These are phyloP conservation scores for Phialemonium atrogriseum DNA, from an alignment of 2,329 filamentous ascomycete species.

Conservation along the genomic window DNA sequence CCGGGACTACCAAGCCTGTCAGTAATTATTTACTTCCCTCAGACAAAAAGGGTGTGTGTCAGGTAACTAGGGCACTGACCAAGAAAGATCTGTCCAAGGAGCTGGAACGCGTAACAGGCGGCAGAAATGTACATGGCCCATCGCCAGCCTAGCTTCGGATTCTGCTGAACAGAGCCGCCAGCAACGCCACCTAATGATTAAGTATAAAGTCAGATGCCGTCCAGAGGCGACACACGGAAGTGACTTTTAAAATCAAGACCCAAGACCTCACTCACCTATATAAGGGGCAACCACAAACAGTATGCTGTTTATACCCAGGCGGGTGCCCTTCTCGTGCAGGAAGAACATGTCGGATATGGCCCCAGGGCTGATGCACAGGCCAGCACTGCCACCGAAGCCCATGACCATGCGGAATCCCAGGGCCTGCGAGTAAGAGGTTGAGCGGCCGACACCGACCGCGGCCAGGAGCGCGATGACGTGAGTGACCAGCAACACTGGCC, in stretches of 20 bases:
- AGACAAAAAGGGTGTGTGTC: background rate
- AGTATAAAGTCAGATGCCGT: background rate
- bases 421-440: slow-evolving; percentile 6
- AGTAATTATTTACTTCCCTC: background rate
- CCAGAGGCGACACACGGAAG: too few relatives aligned
- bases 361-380: slow-evolving; percentile 8
- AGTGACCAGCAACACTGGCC: slow-evolving; percentile 10
- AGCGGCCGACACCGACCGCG: slow-evolving; percentile 8
- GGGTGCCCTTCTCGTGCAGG: slow-evolving; percentile 10
- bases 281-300: slow-evolving; percentile 10
- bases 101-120: slow-evolving; percentile 5
- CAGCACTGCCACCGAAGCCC: slow-evolving; percentile 9
- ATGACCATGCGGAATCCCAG: slow-evolving; percentile 10
- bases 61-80: slow-evolving; percentile 1
- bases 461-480: slow-evolving; percentile 8
- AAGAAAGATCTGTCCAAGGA: slow-evolving; percentile 6
- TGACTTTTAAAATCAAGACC: background rate
- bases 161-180: slow-evolving; percentile 8
- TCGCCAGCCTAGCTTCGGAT: slow-evolving; percentile 9
- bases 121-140: slow-evolving; percentile 11
- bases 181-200: slow-evolving; percentile 7
- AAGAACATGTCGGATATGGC: slow-evolving; percentile 13
- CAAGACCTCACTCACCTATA: slow-evolving; percentile 1
- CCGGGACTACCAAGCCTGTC: too few relatives aligned
- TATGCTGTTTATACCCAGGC: slow-evolving; percentile 10